Percentiles rank a stretch among this genome's conserved stretches.
Evolutionary conservation across 2,329 filamentous ascomycete species (phyloP).

Genomic region (Ascochyta fabae): DNA sequence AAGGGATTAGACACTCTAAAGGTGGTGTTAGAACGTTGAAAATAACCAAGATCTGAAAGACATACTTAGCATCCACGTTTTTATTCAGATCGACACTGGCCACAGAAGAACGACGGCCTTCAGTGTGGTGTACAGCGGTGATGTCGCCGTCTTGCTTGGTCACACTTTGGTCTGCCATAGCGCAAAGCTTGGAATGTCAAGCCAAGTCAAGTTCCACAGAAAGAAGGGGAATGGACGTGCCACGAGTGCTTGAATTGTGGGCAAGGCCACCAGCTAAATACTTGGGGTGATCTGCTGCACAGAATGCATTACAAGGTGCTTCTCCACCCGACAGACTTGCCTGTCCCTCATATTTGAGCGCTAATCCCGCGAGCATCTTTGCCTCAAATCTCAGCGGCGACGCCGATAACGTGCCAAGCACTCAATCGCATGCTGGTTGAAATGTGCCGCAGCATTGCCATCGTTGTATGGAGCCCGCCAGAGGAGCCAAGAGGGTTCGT

Average conservation of each 20-base stretch:
- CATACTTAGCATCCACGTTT: constrained; percentile 26
- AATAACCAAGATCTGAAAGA: not conserved
- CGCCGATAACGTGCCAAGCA: constrained; percentile 6
- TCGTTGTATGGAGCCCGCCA: not conserved
- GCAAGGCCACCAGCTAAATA: constrained; percentile 10
- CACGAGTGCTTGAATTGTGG: not conserved
- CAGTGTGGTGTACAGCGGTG: constrained; percentile 1
- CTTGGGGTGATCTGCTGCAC: constrained; percentile 1
- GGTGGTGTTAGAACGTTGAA: not conserved
- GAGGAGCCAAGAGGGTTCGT: constrained; percentile 13
- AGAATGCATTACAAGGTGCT: not conserved
- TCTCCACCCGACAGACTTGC: not conserved
- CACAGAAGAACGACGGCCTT: constrained; percentile 20
- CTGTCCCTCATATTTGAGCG: constrained; percentile 2
- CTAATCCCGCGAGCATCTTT: constrained; percentile 7
- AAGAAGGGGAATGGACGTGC: not conserved
- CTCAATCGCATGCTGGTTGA: not conserved
- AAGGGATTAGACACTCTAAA: constrained; percentile 61
- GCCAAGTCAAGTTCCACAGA: not conserved
- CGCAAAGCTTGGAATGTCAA: not conserved
- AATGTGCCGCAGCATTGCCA: constrained; percentile 1
- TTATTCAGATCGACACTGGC: constrained; percentile 22
- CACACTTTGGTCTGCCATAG: constrained; percentile 16
- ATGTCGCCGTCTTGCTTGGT: constrained; percentile 9
- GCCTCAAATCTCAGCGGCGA: constrained; percentile 1